Conservation (phyloP, 2,329 filamentous ascomycete genomes). For the Aspergillus sp. region DNA sequence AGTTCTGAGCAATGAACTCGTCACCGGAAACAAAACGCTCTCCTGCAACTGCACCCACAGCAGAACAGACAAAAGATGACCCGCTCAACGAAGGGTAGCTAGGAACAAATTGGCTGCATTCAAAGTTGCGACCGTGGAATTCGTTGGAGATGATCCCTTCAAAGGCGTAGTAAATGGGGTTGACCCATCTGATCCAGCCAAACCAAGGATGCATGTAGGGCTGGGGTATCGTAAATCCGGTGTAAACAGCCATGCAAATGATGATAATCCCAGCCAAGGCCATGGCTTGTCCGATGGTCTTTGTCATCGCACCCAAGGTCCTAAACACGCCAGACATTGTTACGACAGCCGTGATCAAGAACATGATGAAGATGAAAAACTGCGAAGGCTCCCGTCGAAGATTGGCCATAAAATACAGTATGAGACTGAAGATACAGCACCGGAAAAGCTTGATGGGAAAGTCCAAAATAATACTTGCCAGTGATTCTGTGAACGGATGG, state of each 20-base stretch:
- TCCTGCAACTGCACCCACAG: conserved; percentile 57
- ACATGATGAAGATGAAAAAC: conserved; percentile 80
- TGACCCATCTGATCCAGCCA: conserved; percentile 74
- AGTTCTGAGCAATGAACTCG: conserved; percentile 53
- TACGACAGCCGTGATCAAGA: conserved; percentile 69
- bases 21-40: conserved; percentile 58
- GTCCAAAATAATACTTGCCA: conserved; percentile 3
- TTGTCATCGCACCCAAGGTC: conserved; percentile 68
- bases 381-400: conserved; percentile 67
- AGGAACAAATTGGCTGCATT: conserved; percentile 46
- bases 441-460: conserved; percentile 74
- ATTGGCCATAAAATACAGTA: conserved; percentile 81
- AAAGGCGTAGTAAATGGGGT: conserved; percentile 74
- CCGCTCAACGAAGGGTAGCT: conserved; percentile 31
- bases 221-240: conserved; percentile 41
- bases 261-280: conserved; percentile 50
- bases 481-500: conserved; percentile 6
- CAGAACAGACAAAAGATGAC: conserved; percentile 52
- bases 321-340: conserved; percentile 82
- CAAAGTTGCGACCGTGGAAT: conserved; percentile 63
- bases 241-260: conserved; percentile 39
- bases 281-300: conserved; percentile 58
- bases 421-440: conserved; percentile 69
- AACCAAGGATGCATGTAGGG: conserved; percentile 71
- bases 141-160: conserved; percentile 79